Evolutionary conservation across 768 basidiomycete genomes (phyloP), one percentile per base, ranked within the genome.

Genomic region (Mycena leptocephala): DNA sequence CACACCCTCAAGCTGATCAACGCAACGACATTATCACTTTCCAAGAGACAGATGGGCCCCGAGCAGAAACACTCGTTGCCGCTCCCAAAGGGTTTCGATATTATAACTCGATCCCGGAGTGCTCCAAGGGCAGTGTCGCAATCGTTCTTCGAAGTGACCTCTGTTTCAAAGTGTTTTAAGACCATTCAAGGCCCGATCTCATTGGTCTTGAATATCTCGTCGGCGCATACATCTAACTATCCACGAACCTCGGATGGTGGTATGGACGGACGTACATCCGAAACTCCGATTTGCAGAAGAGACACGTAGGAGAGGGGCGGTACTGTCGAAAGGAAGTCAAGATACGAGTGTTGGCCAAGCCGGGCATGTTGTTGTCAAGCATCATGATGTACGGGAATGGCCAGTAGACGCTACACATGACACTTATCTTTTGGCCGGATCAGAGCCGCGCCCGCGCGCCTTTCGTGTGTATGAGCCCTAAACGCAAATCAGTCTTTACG

Each of bases 1-100:
- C 3, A 41, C 7, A 13, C 33, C 24, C 28, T 65, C 28, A 5
- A 18, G 0, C 39, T 74, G 10, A 61, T 74, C 2, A 46, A 43
- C 1, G 30, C n/a, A 67, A 59, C 26, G 64, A 74, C 24, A 51
- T 67, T 2, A 24, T 67, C 1, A 58, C 67, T 10, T n/a, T 74
- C 28, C 72, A 74, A 46, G 72, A 74, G 28, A 74, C 72, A 14
- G 35, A 4, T 74, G 0, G 53, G 64, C 5, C 55, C 3, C 20
- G 56, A 13, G 9, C 41, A 74, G 37, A 65, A 74, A 30, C 26
- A 33, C 5, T 14, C 55, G 2, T 56, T 74, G 5, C 20, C 18
- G 1, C 41, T 74, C 3, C 72, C 72, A 0, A 22, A 28, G 4
- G 72, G 56, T 30, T 74, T 16, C 28, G 26, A 9, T 2, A 58